These are phyloP conservation scores for Pseudisothecium myosuroides DNA, from an alignment of 225 moss, liverwort and hornwort species.

Conservation along the genomic window DNA sequence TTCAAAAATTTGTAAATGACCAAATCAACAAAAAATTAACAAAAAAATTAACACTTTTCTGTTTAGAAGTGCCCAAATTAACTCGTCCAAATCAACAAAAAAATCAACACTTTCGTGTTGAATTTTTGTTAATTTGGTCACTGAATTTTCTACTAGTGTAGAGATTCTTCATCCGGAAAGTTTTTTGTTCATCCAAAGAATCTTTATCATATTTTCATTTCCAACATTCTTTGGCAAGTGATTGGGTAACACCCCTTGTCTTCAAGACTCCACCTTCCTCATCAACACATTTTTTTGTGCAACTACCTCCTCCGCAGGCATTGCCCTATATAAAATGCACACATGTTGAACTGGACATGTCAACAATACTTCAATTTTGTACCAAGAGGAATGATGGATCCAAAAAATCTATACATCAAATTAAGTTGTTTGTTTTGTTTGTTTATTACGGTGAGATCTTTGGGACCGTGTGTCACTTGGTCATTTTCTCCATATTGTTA, in stretches of 20 bases:
- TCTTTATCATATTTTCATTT: background rate
- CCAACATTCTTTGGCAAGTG: fast-evolving
- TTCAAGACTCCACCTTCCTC: fast-evolving
- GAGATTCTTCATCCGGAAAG: background rate
- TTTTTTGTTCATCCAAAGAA: background rate
- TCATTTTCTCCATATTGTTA: no score
- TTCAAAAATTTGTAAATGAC: no score
- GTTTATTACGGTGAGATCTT: no score
- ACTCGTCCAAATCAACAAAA: no score
- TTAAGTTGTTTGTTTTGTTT: no score
- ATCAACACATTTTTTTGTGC: fast-evolving
- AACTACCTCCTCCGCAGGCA: fast-evolving
- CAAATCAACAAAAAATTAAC: no score
- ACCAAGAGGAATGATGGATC: background rate
- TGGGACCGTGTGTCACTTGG: fast-evolving
- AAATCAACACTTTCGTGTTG: no score
- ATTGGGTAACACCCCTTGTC: fast-evolving
- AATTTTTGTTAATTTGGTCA: no score
- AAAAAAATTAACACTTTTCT: no score
- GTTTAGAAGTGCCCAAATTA: no score
- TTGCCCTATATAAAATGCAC: background rate
- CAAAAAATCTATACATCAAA: background rate
- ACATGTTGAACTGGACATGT: background rate
- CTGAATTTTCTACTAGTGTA: no score
- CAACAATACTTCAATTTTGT: background rate